Evolutionary conservation across 352 stramenopile genomes (phyloP).

Genomic region (Pythium oligandrum): DNA sequence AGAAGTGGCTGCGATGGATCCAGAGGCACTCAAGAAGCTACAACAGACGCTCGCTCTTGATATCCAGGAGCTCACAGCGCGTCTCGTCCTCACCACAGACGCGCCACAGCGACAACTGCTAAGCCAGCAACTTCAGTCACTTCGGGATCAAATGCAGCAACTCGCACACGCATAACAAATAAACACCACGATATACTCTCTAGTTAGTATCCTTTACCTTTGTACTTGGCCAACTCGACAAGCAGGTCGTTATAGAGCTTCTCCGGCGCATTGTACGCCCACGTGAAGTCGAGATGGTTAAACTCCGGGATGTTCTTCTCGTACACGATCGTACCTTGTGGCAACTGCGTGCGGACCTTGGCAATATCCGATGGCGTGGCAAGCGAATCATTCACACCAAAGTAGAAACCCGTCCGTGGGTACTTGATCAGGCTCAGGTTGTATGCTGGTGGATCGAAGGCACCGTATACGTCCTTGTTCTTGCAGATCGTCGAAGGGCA

Average conservation of each 20-base stretch:
- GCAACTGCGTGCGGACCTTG: slow-evolving; percentile 42
- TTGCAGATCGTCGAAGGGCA: slow-evolving; percentile 42
- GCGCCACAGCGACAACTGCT: background rate
- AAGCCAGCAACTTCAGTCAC: background rate
- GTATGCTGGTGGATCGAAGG: slow-evolving; percentile 31
- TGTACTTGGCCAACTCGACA: slow-evolving; percentile 43
- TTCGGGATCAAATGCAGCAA: slow-evolving; percentile 1
- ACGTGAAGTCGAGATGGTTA: slow-evolving; percentile 73
- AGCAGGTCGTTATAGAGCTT: slow-evolving; percentile 54
- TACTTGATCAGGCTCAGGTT: slow-evolving; percentile 42
- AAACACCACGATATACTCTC: too few relatives aligned
- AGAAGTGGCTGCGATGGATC: background rate
- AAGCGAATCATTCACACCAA: slow-evolving; percentile 43
- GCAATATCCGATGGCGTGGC: slow-evolving; percentile 36
- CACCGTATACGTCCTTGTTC: slow-evolving; percentile 49
- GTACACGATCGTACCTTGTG: slow-evolving; percentile 39
- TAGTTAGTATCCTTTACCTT: slow-evolving; percentile 41
- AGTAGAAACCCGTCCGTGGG: slow-evolving; percentile 47
- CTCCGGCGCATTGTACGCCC: slow-evolving; percentile 50
- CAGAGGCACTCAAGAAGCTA: background rate
- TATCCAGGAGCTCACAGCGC: slow-evolving; percentile 11
- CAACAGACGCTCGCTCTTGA: slow-evolving; percentile 2
- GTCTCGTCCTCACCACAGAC: slow-evolving; percentile 5
- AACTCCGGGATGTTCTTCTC: slow-evolving; percentile 36
- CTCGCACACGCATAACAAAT: too few relatives aligned